Evolutionary conservation across 306 rosid species (phyloP), one percentile per base, ranked within the genome.

Genomic region (Adenanthera pavonina): DNA sequence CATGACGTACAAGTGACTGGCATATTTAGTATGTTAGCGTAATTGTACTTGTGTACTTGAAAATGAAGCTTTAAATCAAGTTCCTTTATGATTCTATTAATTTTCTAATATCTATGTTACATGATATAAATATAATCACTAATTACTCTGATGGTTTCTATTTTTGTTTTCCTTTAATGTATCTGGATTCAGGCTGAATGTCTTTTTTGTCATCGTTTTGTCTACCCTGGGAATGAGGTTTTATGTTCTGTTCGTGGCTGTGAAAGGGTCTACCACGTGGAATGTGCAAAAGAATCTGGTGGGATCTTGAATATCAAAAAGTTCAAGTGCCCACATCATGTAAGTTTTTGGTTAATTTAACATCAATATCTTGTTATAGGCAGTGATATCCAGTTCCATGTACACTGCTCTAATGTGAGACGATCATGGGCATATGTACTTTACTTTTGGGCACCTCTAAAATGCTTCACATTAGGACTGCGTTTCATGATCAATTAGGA

Each of bases 321-420:
- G n/a, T 95, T 91, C 93, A 95, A 89, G 91, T 95, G 97, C 85
- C 90, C 92, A 15, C 97, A 87, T 49, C 99, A 95, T 88, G 99
- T 93, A 87, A 86, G 70, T 34, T 71, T 85, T 46, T 47, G 30
- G 13, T 48, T 67, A 67, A 85, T 74, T 3, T 54, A 56, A 33
- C 60, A 30, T 34, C 15, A 3, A 33, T 35, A 47, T 48, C 46
- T 53, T 13, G 14, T 67, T 20, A 30, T 13, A 8, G 49, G 25
- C 60, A 34, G 62, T 73, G 20, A 76, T 56, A 44, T 52, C 56
- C 13, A 52, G 41, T 46, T 72, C 46, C 49, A 59, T 49, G 30
- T 44, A 13, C 36, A 9, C 47, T 67, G 76, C 64, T 74, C 62
- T 44, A 41, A 17, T 77, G 8, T 20, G 16, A 19, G 67, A 38